Evolutionary conservation across 225 moss, liverwort and hornwort species (phyloP).

Genomic region (Pseudisothecium myosuroides): DNA sequence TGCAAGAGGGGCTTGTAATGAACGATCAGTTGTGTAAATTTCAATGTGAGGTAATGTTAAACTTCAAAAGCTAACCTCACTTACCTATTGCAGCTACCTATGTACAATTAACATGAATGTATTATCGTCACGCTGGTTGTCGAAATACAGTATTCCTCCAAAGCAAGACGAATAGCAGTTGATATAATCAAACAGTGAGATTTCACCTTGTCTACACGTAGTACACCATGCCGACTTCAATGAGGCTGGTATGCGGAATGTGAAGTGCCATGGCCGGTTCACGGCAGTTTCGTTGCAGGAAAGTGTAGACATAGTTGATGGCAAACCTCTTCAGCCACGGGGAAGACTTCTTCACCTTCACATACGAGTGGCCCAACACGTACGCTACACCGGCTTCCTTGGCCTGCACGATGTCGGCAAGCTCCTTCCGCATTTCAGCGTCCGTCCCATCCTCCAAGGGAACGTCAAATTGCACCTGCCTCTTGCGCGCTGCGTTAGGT

Average conservation of each 20-base stretch:
- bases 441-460: background rate
- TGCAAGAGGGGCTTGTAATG: background rate
- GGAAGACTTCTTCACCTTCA: slow-evolving; percentile 18
- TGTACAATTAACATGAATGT: background rate
- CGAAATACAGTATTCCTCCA: background rate
- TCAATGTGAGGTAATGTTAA: background rate
- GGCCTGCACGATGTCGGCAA: slow-evolving; percentile 5
- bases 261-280: slow-evolving; percentile 12
- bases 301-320: slow-evolving; percentile 29
- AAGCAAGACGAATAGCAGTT: background rate
- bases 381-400: slow-evolving; percentile 39
- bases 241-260: slow-evolving; percentile 34
- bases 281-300: slow-evolving; percentile 29
- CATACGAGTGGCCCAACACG: slow-evolving; percentile 32
- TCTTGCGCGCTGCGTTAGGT: slow-evolving; percentile 13
- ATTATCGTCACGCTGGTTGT: background rate
- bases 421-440: slow-evolving; percentile 23
- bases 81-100: background rate
- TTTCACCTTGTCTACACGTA: slow-evolving; percentile 10
- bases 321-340: slow-evolving; percentile 23
- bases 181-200: background rate
- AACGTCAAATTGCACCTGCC: slow-evolving; percentile 40
- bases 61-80: background rate
- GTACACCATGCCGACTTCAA: slow-evolving; percentile 53
- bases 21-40: background rate